phyloP scores from a whole-genome alignment of 768 basidiomycete species.

The Suillus tomentosus region DNA sequence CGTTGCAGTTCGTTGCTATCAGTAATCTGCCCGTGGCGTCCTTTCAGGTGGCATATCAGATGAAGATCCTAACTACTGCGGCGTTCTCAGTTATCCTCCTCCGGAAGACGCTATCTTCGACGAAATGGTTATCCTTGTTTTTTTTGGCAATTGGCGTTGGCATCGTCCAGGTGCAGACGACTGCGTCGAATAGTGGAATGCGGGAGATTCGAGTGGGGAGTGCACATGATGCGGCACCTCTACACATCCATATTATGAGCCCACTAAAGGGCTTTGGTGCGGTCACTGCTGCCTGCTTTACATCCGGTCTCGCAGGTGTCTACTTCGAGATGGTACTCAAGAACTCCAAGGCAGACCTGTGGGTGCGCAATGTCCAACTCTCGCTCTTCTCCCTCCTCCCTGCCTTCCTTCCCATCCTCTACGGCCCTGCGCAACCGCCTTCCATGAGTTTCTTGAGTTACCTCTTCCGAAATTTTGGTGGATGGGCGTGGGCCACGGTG shows the following conservation, averaged over 20 bases:
- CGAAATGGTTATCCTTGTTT: conserved; percentile 87
- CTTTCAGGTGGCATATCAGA: conserved; percentile 97
- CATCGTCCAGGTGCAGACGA: conserved; percentile 90
- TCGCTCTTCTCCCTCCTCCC: conserved; percentile 90
- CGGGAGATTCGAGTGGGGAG: conserved; percentile 56
- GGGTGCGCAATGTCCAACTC: conserved; percentile 89
- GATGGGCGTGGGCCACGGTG: conserved; percentile 96
- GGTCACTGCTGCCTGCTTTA: conserved; percentile 84
- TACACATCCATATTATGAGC: conserved; percentile 74
- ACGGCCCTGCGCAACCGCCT: conserved; percentile 41
- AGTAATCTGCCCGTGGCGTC: conserved; percentile 95
- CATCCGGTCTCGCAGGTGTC: conserved; percentile 87
- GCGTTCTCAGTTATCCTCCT: conserved; percentile 87
- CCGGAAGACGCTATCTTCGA: conserved; percentile 65
- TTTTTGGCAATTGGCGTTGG: conserved; percentile 91
- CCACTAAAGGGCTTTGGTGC: conserved; percentile 82
- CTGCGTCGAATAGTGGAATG: conserved; percentile 34
- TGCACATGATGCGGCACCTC: conserved; percentile 62
- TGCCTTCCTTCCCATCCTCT: conserved; percentile 81
- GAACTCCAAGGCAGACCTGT: conserved; percentile 79
- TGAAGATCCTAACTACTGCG: conserved; percentile 98
- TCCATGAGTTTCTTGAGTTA: conserved; percentile 53
- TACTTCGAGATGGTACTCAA: conserved; percentile 96
- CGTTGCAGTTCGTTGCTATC: conserved; percentile 95
- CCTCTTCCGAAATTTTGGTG: conserved; percentile 85